Evolutionary conservation across 2,329 filamentous ascomycete genomes (phyloP), one percentile per base, ranked within the genome.

Genomic region (Exophiala sp.): DNA sequence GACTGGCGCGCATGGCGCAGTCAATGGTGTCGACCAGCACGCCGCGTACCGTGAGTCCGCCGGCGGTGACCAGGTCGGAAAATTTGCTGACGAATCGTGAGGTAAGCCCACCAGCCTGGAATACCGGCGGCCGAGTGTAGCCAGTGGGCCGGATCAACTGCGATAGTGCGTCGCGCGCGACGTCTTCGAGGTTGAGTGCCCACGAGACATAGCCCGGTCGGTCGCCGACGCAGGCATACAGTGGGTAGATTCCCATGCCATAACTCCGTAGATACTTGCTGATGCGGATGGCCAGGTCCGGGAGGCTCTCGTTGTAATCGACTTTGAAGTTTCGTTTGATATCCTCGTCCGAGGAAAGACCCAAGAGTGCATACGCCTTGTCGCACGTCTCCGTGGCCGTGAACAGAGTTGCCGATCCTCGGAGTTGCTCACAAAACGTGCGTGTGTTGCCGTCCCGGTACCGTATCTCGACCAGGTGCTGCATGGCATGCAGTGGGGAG

Each of bases 301-400:
- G 16, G 8, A 8, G 11, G 7, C 22, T 6, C 7, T 16, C n/a
- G 16, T 55, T 48, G 41, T 55, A 55, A 35, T 55, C 35, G 8
- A 55, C 45, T 8, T n/a, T 8, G 3, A 55, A 13, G n/a, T 48
- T 21, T 16, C 35, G 13, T 35, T 48, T 48, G 48, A 48, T 48
- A 8, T 38, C 22, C 2, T 27, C 23, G 21, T 52, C 48, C 8
- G 11, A 6, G 1, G 35, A 21, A 14, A 55, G 43, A 3, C 44
- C 49, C 5, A 53, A 32, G 24, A 56, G 41, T 1, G 53, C 53
- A 19, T 56, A 56, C 2, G 23, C 53, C 23, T 47, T 49, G 38
- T 56, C 53, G 21, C 53, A 13, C 21, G 8, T 4, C 13, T 56
- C 34, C 2, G 41, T 53, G 9, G 53, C 49, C 10, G 50, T 43